A percentile compares a stretch with the other conserved stretches of the same genome.
These are phyloP conservation scores for Cyberlindnera americana DNA, from an alignment of 805 yeast species.

Conservation along the genomic window DNA sequence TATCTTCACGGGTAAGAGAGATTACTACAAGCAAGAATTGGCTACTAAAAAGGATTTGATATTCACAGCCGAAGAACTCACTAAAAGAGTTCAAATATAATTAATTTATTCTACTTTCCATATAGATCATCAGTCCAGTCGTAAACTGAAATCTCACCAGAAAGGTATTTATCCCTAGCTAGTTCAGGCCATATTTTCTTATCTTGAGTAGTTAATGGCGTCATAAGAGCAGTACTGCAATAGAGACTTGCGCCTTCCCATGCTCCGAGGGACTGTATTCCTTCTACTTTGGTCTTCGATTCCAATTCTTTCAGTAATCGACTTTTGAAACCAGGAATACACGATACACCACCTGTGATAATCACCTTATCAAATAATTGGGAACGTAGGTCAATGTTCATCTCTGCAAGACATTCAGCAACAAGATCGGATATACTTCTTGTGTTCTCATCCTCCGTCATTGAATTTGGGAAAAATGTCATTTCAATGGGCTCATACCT, in stretches of 20 bases:
- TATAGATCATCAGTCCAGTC: slow-evolving; percentile 24
- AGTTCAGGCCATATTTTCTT: slow-evolving; percentile 15
- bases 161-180: slow-evolving; percentile 23
- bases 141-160: slow-evolving; percentile 15
- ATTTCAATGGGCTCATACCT: slow-evolving; percentile 16
- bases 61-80: slow-evolving; percentile 9
- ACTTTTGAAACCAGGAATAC: slow-evolving; percentile 23
- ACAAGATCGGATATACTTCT: slow-evolving; percentile 10
- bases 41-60: slow-evolving; percentile 19
- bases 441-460: slow-evolving; percentile 18
- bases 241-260: slow-evolving; percentile 29
- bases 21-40: slow-evolving; percentile 32
- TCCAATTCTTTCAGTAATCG: slow-evolving; percentile 16
- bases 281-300: background rate
- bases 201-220: slow-evolving; percentile 9
- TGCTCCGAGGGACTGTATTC: slow-evolving; percentile 20
- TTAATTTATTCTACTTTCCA: background rate
- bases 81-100: background rate
- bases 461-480: slow-evolving; percentile 11
- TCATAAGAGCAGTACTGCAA: slow-evolving; percentile 22
- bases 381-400: slow-evolving; percentile 19
- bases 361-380: slow-evolving; percentile 16
- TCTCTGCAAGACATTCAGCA: slow-evolving; percentile 3
- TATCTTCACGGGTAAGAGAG: slow-evolving; percentile 3
- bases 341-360: slow-evolving; percentile 27